phyloP scores from a whole-genome alignment of 768 basidiomycete genomes.

The Bullera alba region DNA sequence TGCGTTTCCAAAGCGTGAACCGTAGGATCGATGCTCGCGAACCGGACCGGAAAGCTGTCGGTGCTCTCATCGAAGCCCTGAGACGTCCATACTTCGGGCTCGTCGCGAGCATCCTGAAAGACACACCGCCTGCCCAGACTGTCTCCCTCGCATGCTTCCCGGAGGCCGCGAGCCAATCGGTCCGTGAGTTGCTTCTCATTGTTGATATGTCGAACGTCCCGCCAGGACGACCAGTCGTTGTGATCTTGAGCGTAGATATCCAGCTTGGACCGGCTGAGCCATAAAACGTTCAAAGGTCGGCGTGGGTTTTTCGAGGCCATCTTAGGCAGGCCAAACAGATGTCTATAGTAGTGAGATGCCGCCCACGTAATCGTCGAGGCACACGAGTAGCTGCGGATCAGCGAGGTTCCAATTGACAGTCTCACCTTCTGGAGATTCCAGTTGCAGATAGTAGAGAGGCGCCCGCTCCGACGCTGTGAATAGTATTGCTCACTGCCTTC shows the following conservation, averaged over 20 bases:
- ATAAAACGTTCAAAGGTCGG: conserved; percentile 35
- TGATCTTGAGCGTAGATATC: conserved; percentile 29
- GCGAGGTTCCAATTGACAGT: not conserved
- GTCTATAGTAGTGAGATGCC: conserved; percentile 40
- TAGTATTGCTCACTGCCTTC: conserved; percentile 30
- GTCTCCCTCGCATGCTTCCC: conserved; percentile 10
- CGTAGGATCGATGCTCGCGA: conserved; percentile 36
- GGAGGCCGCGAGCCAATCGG: conserved; percentile 15
- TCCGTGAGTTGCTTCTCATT: conserved; percentile 35
- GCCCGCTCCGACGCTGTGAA: conserved; percentile 41
- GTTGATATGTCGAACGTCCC: conserved; percentile 35
- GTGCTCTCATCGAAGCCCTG: not conserved
- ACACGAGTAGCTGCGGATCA: conserved; percentile 23
- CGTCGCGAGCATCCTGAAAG: conserved; percentile 25
- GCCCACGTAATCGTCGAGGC: conserved; percentile 40
- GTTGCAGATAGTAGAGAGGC: conserved; percentile 38
- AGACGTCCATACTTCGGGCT: conserved; percentile 31
- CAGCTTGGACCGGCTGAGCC: conserved; percentile 37
- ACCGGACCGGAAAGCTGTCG: conserved; percentile 19
- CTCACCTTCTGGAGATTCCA: conserved; percentile 18
- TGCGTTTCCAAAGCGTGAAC: conserved; percentile 42
- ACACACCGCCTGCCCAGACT: no score
- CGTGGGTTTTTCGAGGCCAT: conserved; percentile 6
- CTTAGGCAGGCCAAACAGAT: conserved; percentile 32
- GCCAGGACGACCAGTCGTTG: conserved; percentile 37